Percentiles rank a stretch among this genome's conserved stretches.
These are phyloP conservation scores for Chaetomium fimeti DNA, from an alignment of 495 filamentous ascomycete species.

Conservation along the genomic window DNA sequence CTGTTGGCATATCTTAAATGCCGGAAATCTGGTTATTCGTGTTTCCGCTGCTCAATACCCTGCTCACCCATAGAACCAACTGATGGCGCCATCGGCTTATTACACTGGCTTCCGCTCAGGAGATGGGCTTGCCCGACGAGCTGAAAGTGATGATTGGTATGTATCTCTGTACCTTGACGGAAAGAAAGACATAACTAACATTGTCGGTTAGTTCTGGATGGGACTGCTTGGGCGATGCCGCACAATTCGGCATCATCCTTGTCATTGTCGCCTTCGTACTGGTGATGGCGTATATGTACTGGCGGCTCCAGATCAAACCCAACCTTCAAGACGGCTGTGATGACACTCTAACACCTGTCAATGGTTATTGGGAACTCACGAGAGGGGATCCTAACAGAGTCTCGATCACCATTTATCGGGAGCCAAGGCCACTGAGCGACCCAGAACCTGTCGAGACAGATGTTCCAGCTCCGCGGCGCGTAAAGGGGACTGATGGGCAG, in stretches of 20 bases:
- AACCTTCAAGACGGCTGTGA: background rate
- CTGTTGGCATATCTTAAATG: background rate
- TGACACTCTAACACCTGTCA: background rate
- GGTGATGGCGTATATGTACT: constrained; percentile 7
- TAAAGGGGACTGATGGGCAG: background rate
- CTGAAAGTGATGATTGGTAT: background rate
- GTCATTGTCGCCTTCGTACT: background rate
- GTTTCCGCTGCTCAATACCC: background rate
- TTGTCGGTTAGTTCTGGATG: constrained; percentile 17
- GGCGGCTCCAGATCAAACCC: constrained; percentile 14
- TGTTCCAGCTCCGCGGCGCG: background rate
- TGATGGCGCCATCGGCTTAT: constrained; percentile 1
- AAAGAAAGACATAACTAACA: background rate
- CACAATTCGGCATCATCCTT: constrained; percentile 27
- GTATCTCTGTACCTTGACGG: background rate
- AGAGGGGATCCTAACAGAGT: background rate
- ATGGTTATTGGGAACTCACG: constrained; percentile 3
- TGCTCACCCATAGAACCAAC: background rate
- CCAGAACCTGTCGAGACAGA: background rate
- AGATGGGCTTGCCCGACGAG: background rate
- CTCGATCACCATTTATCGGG: constrained; percentile 19
- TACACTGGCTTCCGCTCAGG: background rate
- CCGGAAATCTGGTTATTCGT: background rate
- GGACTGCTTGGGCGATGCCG: constrained; percentile 24
- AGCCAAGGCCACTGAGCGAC: background rate